Base-by-base conservation (phyloP, 2,329 filamentous ascomycete genomes). In the Nemania serpens region DNA sequence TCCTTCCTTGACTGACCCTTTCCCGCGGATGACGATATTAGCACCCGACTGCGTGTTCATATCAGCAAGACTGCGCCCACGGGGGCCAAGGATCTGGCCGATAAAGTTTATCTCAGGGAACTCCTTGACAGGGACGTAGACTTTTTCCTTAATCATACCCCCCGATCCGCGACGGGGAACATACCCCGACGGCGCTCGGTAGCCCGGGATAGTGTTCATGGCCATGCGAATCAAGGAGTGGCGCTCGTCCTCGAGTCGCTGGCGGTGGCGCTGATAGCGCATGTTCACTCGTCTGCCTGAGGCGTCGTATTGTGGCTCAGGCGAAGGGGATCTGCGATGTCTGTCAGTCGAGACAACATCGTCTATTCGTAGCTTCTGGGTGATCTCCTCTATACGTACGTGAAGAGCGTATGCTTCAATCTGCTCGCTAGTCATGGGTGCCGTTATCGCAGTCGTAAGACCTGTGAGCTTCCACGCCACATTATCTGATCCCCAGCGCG, bases 51-150 rank as follows among this genome's bases (percentile, higher is more conserved):
- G 85, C 67, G 84, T 84, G 74, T 91, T 88, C 89, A 93, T 91
- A 75, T 90, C 91, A 76, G 91, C 91, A 71, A 93, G 80, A 66
- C 89, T 93, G 74, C 91, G 91, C 74, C 90, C 90, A 85, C 90
- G 88, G 75, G 90, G 90, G 75, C 90, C 90, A 81, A 93, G 91
- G 72, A 93, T 87, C 80, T 93, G 86, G 76, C 90, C 90, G 84
- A 93, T 93, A 88, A 92, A 93, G 84, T 93, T 93, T 84, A 91
- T 90, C 76, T 90, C 87, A 80, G 89, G 90, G 79, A 91, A 92
- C 78, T 93, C 90, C 82, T 91, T 91, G 79, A 90, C 88, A 71
- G 89, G 90, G 73, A 93, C 88, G 76, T 91, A 92, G 82, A 93
- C 88, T 79, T 91, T 92, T 13, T 22, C 90, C 78, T 90, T 88